phyloP scores from a whole-genome alignment of 352 stramenopile species.

The Pythium aristosporum region DNA sequence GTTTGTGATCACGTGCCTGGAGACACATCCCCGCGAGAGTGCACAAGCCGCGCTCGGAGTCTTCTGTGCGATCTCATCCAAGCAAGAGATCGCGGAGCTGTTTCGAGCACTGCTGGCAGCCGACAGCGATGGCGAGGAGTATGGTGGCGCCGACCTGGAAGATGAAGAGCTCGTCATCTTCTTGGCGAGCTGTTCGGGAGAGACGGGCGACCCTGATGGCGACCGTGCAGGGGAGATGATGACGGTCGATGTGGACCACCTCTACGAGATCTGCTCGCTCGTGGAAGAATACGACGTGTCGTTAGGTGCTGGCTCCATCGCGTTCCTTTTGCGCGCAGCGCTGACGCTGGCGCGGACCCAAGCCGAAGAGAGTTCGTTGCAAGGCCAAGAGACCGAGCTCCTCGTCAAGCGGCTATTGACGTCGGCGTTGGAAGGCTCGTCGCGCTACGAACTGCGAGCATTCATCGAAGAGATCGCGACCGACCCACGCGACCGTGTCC shows the following conservation, averaged over 20 bases:
- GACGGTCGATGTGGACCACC: slow-evolving; percentile 9
- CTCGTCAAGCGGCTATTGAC: slow-evolving; percentile 19
- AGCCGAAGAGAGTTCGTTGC: not conserved
- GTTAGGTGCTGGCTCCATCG: slow-evolving; percentile 14
- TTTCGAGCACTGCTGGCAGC: slow-evolving; percentile 40
- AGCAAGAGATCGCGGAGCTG: slow-evolving; percentile 34
- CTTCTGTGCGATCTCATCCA: slow-evolving; percentile 49
- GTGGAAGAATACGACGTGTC: slow-evolving; percentile 14
- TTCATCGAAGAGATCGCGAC: slow-evolving; percentile 22
- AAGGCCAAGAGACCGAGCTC: slow-evolving; percentile 1
- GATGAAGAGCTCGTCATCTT: slow-evolving; percentile 68
- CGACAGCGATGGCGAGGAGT: slow-evolving; percentile 25
- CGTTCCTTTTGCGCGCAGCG: slow-evolving; percentile 20
- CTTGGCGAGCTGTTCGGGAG: slow-evolving; percentile 43
- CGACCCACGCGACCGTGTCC: slow-evolving; percentile 13
- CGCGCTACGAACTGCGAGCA: slow-evolving; percentile 14
- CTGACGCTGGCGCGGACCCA: slow-evolving; percentile 10
- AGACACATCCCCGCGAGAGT: slow-evolving; percentile 36
- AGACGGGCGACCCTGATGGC: not conserved
- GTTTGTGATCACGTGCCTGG: slow-evolving; percentile 47
- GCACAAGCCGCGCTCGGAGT: slow-evolving; percentile 50
- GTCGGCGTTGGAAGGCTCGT: slow-evolving; percentile 21
- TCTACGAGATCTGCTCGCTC: slow-evolving; percentile 13
- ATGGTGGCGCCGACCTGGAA: slow-evolving; percentile 51
- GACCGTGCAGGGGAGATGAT: not conserved